Base-by-base conservation (phyloP, 345 rosid genomes). In the Xanthoceras sorbifolium region DNA sequence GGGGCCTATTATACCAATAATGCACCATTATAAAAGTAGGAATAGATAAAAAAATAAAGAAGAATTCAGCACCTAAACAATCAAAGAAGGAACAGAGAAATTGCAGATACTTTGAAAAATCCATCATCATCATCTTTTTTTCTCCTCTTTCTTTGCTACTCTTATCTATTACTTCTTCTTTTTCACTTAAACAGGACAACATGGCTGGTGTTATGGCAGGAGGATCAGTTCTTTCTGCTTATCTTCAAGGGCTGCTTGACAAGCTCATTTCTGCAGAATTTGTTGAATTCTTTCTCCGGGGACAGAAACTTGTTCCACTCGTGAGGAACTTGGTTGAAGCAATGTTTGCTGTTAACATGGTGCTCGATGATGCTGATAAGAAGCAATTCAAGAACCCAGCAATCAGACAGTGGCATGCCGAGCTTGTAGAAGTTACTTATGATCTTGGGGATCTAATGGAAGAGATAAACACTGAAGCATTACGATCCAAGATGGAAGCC, bases 391-490 rank as follows among this genome's bases (percentile, higher is more conserved):
- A 23, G 28, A 63, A 66, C n/a, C 62, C 23, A 2, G 6, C 15
- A 23, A 44, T 79, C 34, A 67, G 64, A 25, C 66, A 1, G 15
- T 7, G 80, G 86, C 79, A 17, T 80, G 42, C 25, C n/a, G 9
- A 57, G 81, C n/a, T 76, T 72, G 55, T 34, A 22, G 77, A 80
- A 40, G 42, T 74, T 57, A 42, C 65, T 4, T 83, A 77, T 36
- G 80, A 83, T 2, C 64, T 73, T 0, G 84, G 81, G 15, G 84
- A 83, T 71, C 28, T 83, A 12, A 40, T 83, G 32, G 84, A 83
- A 17, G 82, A 83, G 76, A 74, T 83, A 22, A 60, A 74, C 1
- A 66, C 65, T 0, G 50, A 70, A 15, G 77, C 73, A 20, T 5
- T 65, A 55, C 44, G 32, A 12, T 62, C 20, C 64, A 57, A 67